Evolutionary conservation across 1,139 yeast species (phyloP).

Genomic region (Geotrichum cucujoidarum): DNA sequence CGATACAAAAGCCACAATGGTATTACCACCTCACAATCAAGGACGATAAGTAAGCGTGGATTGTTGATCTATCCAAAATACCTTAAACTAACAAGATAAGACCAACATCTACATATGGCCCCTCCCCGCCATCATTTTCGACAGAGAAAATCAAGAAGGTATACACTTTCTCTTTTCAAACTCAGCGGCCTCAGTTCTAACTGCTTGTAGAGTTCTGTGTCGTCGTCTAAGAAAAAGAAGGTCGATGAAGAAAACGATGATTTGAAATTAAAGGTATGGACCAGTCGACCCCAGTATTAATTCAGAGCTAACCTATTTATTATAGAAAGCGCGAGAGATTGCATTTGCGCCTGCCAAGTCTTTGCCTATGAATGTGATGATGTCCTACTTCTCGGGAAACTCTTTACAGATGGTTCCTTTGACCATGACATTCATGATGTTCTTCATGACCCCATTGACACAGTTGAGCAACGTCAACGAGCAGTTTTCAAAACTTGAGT

Average conservation of each 20-base stretch:
- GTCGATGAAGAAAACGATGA: slow-evolving; percentile 25
- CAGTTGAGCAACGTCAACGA: slow-evolving; percentile 58
- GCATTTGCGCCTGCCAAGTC: slow-evolving; percentile 81
- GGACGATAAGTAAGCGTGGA: slow-evolving; percentile 25
- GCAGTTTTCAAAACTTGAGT: slow-evolving; percentile 37
- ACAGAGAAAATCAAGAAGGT: slow-evolving; percentile 18
- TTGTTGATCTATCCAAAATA: too few relatives aligned
- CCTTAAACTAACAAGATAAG: not conserved
- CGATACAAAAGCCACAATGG: slow-evolving; percentile 27
- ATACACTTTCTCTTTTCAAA: slow-evolving; percentile 3
- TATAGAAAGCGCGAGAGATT: slow-evolving; percentile 72
- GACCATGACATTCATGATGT: slow-evolving; percentile 81
- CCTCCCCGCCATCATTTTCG: slow-evolving; percentile 23
- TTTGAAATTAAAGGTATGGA: slow-evolving; percentile 30
- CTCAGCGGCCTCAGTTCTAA: slow-evolving; percentile 7
- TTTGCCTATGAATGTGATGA: slow-evolving; percentile 79
- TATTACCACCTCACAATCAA: slow-evolving; percentile 26
- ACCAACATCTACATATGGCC: not conserved
- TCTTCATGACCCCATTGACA: slow-evolving; percentile 64
- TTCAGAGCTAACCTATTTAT: not conserved
- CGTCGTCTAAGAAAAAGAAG: slow-evolving; percentile 12
- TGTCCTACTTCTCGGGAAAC: slow-evolving; percentile 94
- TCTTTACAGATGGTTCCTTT: slow-evolving; percentile 86
- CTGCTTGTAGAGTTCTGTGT: slow-evolving; percentile 12
- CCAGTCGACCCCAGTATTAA: not conserved